Evolutionary conservation across 1,284 basidiomycete genomes (phyloP).

Genomic region (Abortiporus biennis): DNA sequence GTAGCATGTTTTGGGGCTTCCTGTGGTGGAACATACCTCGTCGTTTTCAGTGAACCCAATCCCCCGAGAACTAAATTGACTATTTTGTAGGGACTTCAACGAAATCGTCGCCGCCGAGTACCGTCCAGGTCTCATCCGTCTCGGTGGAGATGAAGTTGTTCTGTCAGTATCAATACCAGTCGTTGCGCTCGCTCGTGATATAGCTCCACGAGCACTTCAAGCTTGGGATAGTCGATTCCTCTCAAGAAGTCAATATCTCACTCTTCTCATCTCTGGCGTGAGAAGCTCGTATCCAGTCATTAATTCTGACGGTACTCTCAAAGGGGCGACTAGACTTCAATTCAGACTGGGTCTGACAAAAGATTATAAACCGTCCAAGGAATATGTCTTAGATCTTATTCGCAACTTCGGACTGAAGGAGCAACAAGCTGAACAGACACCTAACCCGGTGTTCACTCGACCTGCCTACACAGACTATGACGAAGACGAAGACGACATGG

Average conservation of each 20-base stretch:
- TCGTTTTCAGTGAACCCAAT: too few relatives aligned
- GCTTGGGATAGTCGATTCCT: constrained; percentile 60
- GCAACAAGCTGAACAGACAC: constrained; percentile 20
- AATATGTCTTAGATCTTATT: constrained; percentile 38
- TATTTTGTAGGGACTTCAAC: constrained; percentile 40
- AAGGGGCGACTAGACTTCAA: constrained; percentile 26
- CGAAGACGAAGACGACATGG: not conserved
- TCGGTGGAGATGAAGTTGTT: constrained; percentile 39
- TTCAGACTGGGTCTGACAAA: constrained; percentile 53
- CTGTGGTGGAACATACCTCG: not conserved
- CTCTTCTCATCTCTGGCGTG: constrained; percentile 53
- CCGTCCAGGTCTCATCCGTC: constrained; percentile 46
- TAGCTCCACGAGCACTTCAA: constrained; percentile 49
- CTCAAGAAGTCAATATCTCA: constrained; percentile 42
- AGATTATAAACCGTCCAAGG: constrained; percentile 47
- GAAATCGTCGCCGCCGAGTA: constrained; percentile 46
- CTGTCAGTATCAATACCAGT: constrained; percentile 51
- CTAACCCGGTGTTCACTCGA: not conserved
- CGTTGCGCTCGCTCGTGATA: constrained; percentile 36
- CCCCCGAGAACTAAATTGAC: not conserved
- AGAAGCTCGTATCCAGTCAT: constrained; percentile 44
- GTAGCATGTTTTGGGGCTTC: not conserved
- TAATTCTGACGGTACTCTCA: constrained; percentile 31
- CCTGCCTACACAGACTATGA: not conserved
- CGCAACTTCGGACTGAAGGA: constrained; percentile 41